phyloP scores from a whole-genome alignment of 2,329 filamentous ascomycete genomes.

The Monilinia fructicola region DNA sequence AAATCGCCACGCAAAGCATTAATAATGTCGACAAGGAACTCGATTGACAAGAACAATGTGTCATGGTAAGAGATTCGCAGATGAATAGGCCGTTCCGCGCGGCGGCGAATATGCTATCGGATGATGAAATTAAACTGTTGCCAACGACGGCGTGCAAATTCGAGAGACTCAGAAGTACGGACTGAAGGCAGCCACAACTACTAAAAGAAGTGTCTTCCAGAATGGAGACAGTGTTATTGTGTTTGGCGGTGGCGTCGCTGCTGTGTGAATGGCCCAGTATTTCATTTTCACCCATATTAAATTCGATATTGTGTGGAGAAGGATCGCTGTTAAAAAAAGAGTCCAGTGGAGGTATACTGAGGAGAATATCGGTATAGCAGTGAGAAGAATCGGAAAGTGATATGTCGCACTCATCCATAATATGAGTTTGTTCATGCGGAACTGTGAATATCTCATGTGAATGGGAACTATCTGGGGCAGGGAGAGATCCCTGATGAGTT shows the following conservation, averaged over 20 bases:
- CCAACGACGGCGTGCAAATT: conserved; percentile 3
- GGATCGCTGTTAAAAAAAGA: neutral
- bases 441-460: neutral
- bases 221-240: neutral
- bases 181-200: neutral
- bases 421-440: neutral
- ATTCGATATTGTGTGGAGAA: conserved; percentile 1
- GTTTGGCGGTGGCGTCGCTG: neutral
- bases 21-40: neutral
- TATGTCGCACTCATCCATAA: conserved; percentile 2
- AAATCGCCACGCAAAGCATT: conserved; percentile 7
- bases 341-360: neutral
- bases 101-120: neutral
- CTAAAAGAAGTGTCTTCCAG: neutral
- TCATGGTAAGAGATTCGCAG: neutral
- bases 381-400: neutral
- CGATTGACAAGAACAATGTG: neutral
- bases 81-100: neutral
- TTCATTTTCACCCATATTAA: neutral
- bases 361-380: neutral
- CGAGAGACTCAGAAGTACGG: conserved; percentile 1
- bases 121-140: neutral
- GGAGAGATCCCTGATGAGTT: neutral
- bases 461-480: neutral
- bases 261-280: neutral